phyloP scores from a whole-genome alignment of 768 basidiomycete species.

The Auricularia auricula-judae region DNA sequence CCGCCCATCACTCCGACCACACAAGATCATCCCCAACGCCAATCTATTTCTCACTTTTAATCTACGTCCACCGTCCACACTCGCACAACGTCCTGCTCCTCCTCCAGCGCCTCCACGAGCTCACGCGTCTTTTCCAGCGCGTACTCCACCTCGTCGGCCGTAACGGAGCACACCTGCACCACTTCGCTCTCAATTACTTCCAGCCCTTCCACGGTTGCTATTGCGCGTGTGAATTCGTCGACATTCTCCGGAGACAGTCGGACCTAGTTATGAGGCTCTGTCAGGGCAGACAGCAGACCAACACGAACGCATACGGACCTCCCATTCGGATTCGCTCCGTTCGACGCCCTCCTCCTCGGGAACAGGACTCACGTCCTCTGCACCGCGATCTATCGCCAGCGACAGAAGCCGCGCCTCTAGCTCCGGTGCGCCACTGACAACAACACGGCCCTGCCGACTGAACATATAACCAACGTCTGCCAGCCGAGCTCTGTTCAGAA shows the following conservation, averaged over 20 bases:
- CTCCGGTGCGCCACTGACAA: slow-evolving; percentile 19
- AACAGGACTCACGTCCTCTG: slow-evolving; percentile 28
- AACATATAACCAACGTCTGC: slow-evolving; percentile 61
- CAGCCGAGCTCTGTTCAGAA: slow-evolving; percentile 37
- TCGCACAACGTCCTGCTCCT: slow-evolving; percentile 43
- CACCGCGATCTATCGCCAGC: slow-evolving; percentile 27
- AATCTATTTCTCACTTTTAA: background rate
- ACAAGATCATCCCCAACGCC: background rate
- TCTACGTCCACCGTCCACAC: slow-evolving; percentile 45
- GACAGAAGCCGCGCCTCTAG: slow-evolving; percentile 29
- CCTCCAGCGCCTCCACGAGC: slow-evolving; percentile 44
- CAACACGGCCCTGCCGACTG: slow-evolving; percentile 40
- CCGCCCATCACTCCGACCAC: background rate
- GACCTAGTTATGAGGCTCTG: slow-evolving; percentile 22
- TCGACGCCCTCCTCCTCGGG: slow-evolving; percentile 22
- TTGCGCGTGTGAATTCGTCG: slow-evolving; percentile 25
- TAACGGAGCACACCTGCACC: slow-evolving; percentile 41
- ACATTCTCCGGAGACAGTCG: slow-evolving; percentile 33
- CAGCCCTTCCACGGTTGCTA: slow-evolving; percentile 21
- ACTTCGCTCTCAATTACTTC: slow-evolving; percentile 40
- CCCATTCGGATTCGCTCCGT: slow-evolving; percentile 25
- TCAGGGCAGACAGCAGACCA: background rate
- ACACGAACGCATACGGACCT: slow-evolving; percentile 2
- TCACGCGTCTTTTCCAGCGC: slow-evolving; percentile 26
- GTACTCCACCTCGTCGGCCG: slow-evolving; percentile 28